Conservation (phyloP, 306 rosid species). For the Pterocarpus santalinus region DNA sequence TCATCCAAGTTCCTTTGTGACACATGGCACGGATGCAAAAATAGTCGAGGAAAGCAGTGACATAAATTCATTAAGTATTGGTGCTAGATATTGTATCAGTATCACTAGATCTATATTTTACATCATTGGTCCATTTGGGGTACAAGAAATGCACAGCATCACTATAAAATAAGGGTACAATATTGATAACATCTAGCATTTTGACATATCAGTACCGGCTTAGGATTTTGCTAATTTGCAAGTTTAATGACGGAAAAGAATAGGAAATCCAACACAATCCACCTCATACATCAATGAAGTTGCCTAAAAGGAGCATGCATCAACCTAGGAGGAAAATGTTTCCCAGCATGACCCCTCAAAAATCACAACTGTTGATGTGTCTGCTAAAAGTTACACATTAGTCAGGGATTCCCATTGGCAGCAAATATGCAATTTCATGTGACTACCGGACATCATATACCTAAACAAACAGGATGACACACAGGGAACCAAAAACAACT, state of each 20-base stretch:
- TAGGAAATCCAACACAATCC: not conserved
- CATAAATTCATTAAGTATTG: not conserved
- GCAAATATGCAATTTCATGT: not conserved
- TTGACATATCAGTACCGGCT: not conserved
- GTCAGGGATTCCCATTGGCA: no score
- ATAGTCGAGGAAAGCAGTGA: not conserved
- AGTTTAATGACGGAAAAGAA: not conserved
- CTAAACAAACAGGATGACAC: not conserved
- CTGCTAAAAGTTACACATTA: no score
- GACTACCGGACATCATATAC: not conserved
- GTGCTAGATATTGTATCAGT: not conserved
- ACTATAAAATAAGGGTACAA: not conserved
- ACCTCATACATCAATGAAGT: not conserved
- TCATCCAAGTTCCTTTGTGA: not conserved
- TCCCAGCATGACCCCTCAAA: not conserved
- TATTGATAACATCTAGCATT: not conserved
- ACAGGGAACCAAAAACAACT: not conserved
- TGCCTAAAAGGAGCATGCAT: not conserved
- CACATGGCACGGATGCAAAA: not conserved
- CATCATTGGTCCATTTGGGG: not conserved
- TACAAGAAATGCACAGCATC: not conserved
- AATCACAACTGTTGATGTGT: no score
- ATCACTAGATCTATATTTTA: not conserved
- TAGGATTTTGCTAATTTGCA: not conserved
- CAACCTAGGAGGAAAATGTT: conserved; percentile 6